Conservation (phyloP, 495 filamentous ascomycete genomes). For the Aspergillus carlsbadensis region DNA sequence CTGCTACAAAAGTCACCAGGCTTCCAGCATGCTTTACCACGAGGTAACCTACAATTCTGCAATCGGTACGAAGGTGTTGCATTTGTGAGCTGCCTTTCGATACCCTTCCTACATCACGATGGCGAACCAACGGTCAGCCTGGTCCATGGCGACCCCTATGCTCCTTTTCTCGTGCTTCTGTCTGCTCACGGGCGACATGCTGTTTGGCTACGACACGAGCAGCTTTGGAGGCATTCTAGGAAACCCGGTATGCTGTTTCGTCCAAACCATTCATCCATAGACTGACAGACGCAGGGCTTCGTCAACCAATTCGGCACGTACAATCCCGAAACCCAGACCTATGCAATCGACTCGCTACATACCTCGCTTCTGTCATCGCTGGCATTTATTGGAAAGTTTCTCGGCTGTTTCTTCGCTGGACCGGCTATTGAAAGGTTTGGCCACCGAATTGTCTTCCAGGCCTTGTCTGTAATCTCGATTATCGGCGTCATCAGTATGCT, state of each 20-base stretch:
- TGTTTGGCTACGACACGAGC: background rate
- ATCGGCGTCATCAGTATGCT: background rate
- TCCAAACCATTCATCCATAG: background rate
- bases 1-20: no score
- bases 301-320: background rate
- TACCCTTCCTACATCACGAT: background rate
- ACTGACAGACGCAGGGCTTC: background rate
- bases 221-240: background rate
- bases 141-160: conserved; percentile 1
- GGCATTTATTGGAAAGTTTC: background rate
- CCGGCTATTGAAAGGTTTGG: background rate
- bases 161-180: background rate
- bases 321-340: background rate
- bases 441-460: background rate
- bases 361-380: background rate
- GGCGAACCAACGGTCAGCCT: background rate
- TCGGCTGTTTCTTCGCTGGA: background rate
- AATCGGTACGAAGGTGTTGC: no score
- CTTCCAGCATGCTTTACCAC: no score
- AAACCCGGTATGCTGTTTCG: background rate
- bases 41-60: no score
- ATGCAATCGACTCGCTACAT: background rate
- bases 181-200: background rate
- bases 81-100: background rate
- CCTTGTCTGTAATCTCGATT: background rate